Percentiles rank a stretch among this genome's conserved stretches.
phyloP scores from a whole-genome alignment of 2,329 filamentous ascomycete genomes.

The Plenodomus tracheiphilus region DNA sequence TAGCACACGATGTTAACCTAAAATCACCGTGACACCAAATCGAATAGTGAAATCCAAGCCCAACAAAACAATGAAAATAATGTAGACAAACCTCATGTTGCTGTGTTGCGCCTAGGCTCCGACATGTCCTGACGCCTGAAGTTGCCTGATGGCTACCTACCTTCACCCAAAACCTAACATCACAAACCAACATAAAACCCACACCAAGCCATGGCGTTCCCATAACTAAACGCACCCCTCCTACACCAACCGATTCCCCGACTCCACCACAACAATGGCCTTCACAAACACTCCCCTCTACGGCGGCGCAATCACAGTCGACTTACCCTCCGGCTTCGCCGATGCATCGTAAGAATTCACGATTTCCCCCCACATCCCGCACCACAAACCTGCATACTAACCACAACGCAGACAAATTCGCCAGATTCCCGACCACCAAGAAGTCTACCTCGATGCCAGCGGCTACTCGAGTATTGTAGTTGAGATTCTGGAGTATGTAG shows the following conservation, averaged over 20 bases:
- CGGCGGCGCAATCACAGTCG: conserved; percentile 71
- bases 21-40: too few relatives aligned
- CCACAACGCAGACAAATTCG: conserved; percentile 62
- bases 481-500: conserved; percentile 84
- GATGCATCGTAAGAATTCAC: conserved; percentile 67
- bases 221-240: conserved; percentile 6
- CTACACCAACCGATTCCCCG: background rate
- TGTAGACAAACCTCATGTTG: background rate
- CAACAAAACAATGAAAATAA: too few relatives aligned
- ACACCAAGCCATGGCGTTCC: conserved; percentile 10
- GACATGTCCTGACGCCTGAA: conserved; percentile 33
- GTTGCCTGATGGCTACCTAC: conserved; percentile 42
- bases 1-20: too few relatives aligned
- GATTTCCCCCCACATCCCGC: conserved; percentile 12
- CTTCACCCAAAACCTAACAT: conserved; percentile 15
- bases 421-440: conserved; percentile 83
- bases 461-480: conserved; percentile 87
- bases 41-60: too few relatives aligned
- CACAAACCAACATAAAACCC: conserved; percentile 30
- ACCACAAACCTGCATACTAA: conserved; percentile 11
- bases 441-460: conserved; percentile 83
- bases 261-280: conserved; percentile 38
- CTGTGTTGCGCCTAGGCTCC: conserved; percentile 24
- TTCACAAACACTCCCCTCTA: conserved; percentile 67
- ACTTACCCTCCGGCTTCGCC: conserved; percentile 68